Conservation (phyloP, 1,284 basidiomycete species). For the Chondrostereum purpureum region DNA sequence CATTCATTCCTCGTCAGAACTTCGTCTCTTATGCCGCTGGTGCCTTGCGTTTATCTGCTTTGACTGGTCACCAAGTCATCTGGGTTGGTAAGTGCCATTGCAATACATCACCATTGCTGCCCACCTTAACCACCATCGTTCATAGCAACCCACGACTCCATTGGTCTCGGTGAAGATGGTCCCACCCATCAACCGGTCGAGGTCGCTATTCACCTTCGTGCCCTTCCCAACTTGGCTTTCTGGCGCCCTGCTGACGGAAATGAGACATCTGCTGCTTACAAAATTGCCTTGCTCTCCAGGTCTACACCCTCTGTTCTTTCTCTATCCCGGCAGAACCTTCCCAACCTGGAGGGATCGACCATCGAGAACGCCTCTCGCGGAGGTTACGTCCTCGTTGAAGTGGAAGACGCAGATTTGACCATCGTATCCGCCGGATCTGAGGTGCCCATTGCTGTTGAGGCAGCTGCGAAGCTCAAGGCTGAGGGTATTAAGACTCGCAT, state of each 20-base stretch:
- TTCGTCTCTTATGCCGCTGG: slow-evolving; percentile 93
- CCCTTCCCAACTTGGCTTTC: slow-evolving; percentile 86
- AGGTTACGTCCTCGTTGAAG: slow-evolving; percentile 87
- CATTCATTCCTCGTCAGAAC: slow-evolving; percentile 47
- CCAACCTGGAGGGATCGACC: slow-evolving; percentile 84
- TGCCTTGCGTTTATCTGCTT: slow-evolving; percentile 85
- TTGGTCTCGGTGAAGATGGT: slow-evolving; percentile 91
- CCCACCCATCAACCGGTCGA: slow-evolving; percentile 96
- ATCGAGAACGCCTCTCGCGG: slow-evolving; percentile 83
- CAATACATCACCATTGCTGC: slow-evolving; percentile 12
- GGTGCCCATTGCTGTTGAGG: slow-evolving; percentile 81
- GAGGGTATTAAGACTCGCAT: slow-evolving; percentile 79
- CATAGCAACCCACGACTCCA: slow-evolving; percentile 81
- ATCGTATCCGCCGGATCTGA: slow-evolving; percentile 88
- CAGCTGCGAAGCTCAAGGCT: slow-evolving; percentile 69
- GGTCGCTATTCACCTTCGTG: slow-evolving; percentile 81
- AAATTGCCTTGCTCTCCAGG: slow-evolving; percentile 67
- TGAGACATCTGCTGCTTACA: slow-evolving; percentile 89
- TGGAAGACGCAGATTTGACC: slow-evolving; percentile 72
- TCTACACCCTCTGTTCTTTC: slow-evolving; percentile 82
- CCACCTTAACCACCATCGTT: slow-evolving; percentile 6
- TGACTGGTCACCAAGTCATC: slow-evolving; percentile 86
- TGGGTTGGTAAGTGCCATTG: slow-evolving; percentile 69
- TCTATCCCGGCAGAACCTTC: slow-evolving; percentile 90
- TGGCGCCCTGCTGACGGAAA: slow-evolving; percentile 94